Evolutionary conservation across 805 yeast genomes (phyloP).

Genomic region (Zygosaccharomyces lentus): DNA sequence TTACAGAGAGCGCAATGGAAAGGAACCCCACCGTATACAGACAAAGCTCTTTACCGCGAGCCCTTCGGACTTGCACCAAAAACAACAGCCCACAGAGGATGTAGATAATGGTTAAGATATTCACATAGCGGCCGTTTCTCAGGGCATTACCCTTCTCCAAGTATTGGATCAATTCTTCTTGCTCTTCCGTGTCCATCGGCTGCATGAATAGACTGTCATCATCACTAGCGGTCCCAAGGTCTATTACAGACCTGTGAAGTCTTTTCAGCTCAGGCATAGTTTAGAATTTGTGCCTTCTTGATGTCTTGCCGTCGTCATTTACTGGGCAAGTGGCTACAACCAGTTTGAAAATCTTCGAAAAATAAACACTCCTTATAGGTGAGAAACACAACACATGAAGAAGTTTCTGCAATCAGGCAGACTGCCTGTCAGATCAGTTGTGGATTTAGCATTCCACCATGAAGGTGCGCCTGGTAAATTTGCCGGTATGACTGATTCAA

Average conservation of each 20-base stretch:
- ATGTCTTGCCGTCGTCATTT: neutral
- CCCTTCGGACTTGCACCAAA: constrained; percentile 21
- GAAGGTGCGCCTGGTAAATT: constrained; percentile 9
- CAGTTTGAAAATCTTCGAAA: neutral
- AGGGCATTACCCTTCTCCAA: constrained; percentile 23
- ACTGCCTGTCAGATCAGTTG: constrained; percentile 20
- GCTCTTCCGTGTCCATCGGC: constrained; percentile 34
- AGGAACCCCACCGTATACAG: constrained; percentile 18
- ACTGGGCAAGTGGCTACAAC: neutral
- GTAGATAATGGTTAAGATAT: constrained; percentile 19
- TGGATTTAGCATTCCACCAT: constrained; percentile 22
- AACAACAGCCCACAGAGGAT: constrained; percentile 25
- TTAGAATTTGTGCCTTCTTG: neutral
- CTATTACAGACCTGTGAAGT: constrained; percentile 16
- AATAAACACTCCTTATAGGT: neutral
- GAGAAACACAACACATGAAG: constrained; percentile 3
- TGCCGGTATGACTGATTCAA: neutral
- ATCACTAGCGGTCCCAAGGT: constrained; percentile 9
- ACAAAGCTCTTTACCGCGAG: constrained; percentile 12
- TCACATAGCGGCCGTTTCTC: constrained; percentile 20
- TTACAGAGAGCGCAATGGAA: constrained; percentile 27
- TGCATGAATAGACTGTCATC: constrained; percentile 14
- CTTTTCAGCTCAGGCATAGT: constrained; percentile 27
- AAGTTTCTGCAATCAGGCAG: constrained; percentile 7
- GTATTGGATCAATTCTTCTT: constrained; percentile 29